Evolutionary conservation across 2,329 filamentous ascomycete species (phyloP).

Genomic region (Corniculantispora saksenae): DNA sequence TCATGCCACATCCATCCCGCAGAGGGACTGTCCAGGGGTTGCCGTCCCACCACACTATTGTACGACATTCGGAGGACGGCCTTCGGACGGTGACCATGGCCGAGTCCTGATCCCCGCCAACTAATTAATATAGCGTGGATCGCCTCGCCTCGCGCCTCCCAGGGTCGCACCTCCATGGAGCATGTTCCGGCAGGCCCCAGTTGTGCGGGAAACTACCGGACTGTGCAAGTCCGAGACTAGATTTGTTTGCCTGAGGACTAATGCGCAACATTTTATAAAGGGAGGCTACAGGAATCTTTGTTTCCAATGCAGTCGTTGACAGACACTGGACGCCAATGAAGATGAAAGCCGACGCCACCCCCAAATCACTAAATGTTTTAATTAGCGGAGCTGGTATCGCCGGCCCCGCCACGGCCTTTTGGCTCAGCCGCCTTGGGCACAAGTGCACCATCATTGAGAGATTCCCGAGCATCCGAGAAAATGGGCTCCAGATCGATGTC

Average conservation of each 20-base stretch:
- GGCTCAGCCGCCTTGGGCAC: conserved; percentile 40
- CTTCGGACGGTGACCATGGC: too few species aligned
- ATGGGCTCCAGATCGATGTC: conserved; percentile 49
- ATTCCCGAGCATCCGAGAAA: conserved; percentile 35
- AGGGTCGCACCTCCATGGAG: too few species aligned
- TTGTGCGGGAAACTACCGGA: neutral
- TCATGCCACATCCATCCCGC: too few species aligned
- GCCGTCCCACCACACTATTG: too few species aligned
- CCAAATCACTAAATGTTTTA: conserved; percentile 42
- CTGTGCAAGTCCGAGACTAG: neutral
- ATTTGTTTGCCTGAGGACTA: neutral
- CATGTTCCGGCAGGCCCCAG: too few species aligned
- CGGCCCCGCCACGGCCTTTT: conserved; percentile 44
- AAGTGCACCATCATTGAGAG: conserved; percentile 47
- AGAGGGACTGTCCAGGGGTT: too few species aligned
- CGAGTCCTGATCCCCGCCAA: too few species aligned
- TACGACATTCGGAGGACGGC: too few species aligned
- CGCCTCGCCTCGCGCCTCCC: too few species aligned
- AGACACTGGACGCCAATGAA: neutral
- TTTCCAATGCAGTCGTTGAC: neutral
- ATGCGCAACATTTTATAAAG: neutral
- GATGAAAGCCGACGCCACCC: neutral
- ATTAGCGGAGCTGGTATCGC: conserved; percentile 49
- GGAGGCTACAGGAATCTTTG: neutral
- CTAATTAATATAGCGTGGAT: too few species aligned